Evolutionary conservation across 805 yeast species (phyloP), one percentile per base, ranked within the genome.

Genomic region (Sungouiozyma ichnusensis): DNA sequence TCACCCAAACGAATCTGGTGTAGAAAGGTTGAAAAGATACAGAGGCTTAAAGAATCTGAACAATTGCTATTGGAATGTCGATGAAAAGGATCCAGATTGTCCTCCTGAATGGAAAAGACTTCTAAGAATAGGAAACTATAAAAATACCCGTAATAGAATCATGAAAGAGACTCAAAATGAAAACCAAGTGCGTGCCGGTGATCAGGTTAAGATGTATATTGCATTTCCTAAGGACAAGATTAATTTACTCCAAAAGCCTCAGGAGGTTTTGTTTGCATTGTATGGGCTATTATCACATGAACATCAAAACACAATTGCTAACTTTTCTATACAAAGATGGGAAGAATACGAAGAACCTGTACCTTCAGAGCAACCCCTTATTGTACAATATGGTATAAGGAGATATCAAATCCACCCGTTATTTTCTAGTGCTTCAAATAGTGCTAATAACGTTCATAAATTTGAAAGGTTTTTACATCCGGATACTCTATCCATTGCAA

Each of bases 361-460:
- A 44, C 82, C 87, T 38, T 76, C 94, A n/a, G 81, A 81, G 52
- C 94, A 85, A 37, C 64, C 78, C 24, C 67, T 92, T 49, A 68
- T 88, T 41, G 90, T 85, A 14, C 97, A 92, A 65, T 88, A 87
- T 57, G 99, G 98, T 19, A 85, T 90, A 41, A 79, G 97, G 63
- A 76, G 98, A 54, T 79, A 85, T 58, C 71, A 76, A 13, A 81
- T 90, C 40, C 70, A 78, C 42, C 99, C 99, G 14, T 54, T 84
- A 24, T 90, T 81, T 68, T 85, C 90, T 40, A 83, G 82, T 52
- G 80, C 80, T 8, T 74, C 86, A 3, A 79, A 78, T 54, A 79
- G 79, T 43, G 69, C 85, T 39, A 90, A 88, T 58, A 83, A 86
- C 54, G 95, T 90, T 29, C 85, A 86, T 65, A 88, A 85, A 59